Conservation (phyloP, 129 eudicot species). For the Artemisia annua region DNA sequence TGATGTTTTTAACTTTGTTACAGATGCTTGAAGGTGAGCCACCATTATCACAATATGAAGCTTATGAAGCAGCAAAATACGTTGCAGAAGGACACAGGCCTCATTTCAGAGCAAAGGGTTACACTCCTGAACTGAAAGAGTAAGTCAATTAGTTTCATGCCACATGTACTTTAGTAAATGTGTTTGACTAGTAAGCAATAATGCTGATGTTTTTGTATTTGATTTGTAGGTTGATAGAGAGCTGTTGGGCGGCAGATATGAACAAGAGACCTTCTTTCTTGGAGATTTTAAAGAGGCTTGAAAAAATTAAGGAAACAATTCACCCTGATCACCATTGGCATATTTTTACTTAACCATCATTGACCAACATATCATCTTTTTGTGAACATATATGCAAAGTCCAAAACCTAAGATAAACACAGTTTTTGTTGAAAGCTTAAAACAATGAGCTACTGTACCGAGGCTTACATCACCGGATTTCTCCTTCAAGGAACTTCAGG, state of each 20-base stretch:
- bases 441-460: constrained; percentile 9
- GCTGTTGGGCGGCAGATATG: constrained; percentile 87
- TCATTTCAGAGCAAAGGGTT: constrained; percentile 61
- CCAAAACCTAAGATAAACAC: constrained; percentile 14
- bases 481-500: constrained; percentile 20
- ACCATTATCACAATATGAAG: constrained; percentile 72
- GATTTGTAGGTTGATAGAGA: constrained; percentile 51
- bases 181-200: neutral
- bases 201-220: constrained; percentile 26
- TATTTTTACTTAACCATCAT: constrained; percentile 45
- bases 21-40: constrained; percentile 99
- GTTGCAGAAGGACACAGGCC: constrained; percentile 96
- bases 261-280: constrained; percentile 73
- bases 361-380: constrained; percentile 18
- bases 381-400: constrained; percentile 20
- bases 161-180: neutral
- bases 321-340: constrained; percentile 79
- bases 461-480: constrained; percentile 19
- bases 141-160: constrained; percentile 45
- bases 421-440: constrained; percentile 17
- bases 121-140: constrained; percentile 69
- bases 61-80: constrained; percentile 93
- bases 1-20: constrained; percentile 5
- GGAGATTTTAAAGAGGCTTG: constrained; percentile 78
- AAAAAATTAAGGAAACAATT: constrained; percentile 59